phyloP scores from a whole-genome alignment of 73 alveolate species.

The Durusdinium trenchii region DNA sequence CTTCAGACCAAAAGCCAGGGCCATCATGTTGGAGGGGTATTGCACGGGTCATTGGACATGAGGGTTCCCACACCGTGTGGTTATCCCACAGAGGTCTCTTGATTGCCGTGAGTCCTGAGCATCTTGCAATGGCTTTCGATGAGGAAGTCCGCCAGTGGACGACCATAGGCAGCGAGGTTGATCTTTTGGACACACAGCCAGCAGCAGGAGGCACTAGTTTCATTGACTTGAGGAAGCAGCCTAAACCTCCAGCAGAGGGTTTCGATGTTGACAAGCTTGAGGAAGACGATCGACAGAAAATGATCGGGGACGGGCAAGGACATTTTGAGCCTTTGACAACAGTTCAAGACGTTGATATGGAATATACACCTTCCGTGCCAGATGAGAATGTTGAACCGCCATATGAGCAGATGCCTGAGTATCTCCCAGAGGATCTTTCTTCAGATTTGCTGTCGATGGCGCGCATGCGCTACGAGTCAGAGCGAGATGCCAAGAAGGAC shows the following conservation, averaged over 20 bases:
- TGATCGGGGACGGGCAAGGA: not conserved
- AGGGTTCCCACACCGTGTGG: not conserved
- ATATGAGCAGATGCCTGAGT: not conserved
- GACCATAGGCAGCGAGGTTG: not conserved
- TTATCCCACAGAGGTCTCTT: not conserved
- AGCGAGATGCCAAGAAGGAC: not conserved
- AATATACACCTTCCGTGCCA: not conserved
- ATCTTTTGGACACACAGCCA: not conserved
- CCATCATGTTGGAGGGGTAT: conserved; percentile 12
- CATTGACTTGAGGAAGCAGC: not conserved
- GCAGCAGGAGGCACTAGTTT: not conserved
- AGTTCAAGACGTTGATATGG: not conserved
- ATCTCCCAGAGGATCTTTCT: not conserved
- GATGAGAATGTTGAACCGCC: not conserved
- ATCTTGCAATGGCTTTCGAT: not conserved
- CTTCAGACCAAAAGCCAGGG: not conserved
- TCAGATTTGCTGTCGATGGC: not conserved
- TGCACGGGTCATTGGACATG: not conserved
- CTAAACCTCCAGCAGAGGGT: not conserved
- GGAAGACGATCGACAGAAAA: not conserved
- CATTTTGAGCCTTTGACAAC: no score
- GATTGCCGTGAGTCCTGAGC: not conserved
- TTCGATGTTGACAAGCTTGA: not conserved
- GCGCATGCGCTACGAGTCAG: not conserved
- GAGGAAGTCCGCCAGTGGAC: not conserved